phyloP scores from a whole-genome alignment of 768 basidiomycete species.

The Mycena metata region DNA sequence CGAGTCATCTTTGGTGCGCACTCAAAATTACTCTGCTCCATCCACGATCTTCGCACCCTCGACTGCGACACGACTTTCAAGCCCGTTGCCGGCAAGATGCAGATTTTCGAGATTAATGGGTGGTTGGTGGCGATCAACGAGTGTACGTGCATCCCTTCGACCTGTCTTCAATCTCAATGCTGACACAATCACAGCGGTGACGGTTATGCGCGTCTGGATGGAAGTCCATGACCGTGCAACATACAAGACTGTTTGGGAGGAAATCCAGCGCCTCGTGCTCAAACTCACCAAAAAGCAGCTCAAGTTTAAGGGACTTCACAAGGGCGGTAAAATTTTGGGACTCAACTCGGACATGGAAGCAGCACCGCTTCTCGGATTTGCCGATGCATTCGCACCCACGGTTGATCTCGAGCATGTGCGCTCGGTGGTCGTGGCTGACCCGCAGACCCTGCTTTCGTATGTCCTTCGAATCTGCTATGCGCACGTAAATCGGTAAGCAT shows the following conservation, averaged over 20 bases:
- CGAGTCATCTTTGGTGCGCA: no score
- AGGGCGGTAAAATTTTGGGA: constrained; percentile 22
- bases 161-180: not conserved
- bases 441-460: constrained; percentile 12
- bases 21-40: no score
- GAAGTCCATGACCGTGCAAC: constrained; percentile 21
- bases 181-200: constrained; percentile 23
- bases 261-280: constrained; percentile 27
- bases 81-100: no score
- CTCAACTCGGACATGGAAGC: constrained; percentile 34
- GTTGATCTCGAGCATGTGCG: constrained; percentile 21
- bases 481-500: no score
- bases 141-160: constrained; percentile 8
- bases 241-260: constrained; percentile 21
- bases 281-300: constrained; percentile 20
- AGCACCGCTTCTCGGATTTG: constrained; percentile 28
- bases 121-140: constrained; percentile 25
- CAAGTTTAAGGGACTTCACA: constrained; percentile 28
- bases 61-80: no score
- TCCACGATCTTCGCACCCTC: no score
- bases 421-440: not conserved
- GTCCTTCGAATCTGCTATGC: constrained; percentile 25
- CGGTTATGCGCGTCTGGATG: constrained; percentile 32
- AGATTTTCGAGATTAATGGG: constrained; percentile 31
- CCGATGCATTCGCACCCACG: constrained; percentile 19